These are phyloP conservation scores for Pyricularia grisea DNA, from an alignment of 2,329 filamentous ascomycete genomes.

Conservation along the genomic window DNA sequence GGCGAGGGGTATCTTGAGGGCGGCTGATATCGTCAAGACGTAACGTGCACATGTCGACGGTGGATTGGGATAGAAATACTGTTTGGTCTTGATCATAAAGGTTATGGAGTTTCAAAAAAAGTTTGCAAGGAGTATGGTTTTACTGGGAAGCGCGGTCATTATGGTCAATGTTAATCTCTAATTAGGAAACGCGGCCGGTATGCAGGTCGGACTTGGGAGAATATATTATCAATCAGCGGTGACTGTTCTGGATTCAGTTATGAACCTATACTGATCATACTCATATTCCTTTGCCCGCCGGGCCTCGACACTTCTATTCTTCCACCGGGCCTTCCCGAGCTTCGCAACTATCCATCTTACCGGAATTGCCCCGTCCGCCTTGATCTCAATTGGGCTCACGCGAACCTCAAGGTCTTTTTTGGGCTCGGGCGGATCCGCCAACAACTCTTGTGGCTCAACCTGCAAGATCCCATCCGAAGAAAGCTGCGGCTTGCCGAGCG, in stretches of 20 bases:
- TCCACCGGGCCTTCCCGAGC: neutral
- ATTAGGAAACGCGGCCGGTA: neutral
- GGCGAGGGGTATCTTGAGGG: constrained; percentile 21
- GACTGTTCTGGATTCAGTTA: neutral
- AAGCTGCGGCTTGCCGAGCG: neutral
- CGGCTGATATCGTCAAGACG: constrained; percentile 23
- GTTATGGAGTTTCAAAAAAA: too few species aligned
- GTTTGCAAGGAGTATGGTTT: too few species aligned
- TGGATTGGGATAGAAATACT: neutral
- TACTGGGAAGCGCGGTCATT: neutral
- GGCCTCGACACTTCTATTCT: neutral
- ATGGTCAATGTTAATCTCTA: neutral
- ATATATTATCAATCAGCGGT: neutral
- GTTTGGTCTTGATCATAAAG: neutral
- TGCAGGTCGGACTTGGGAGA: neutral
- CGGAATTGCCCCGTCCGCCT: neutral
- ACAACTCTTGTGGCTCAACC: neutral
- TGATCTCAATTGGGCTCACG: neutral
- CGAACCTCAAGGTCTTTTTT: neutral
- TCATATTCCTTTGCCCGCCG: neutral
- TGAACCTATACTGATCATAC: too few species aligned
- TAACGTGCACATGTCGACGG: constrained; percentile 7
- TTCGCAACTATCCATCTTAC: neutral
- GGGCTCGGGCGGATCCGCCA: neutral
- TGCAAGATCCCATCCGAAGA: neutral